Evolutionary conservation across 257 asterid species (phyloP), one percentile per base, ranked within the genome.

Genomic region (Lithospermum erythrorhizon): DNA sequence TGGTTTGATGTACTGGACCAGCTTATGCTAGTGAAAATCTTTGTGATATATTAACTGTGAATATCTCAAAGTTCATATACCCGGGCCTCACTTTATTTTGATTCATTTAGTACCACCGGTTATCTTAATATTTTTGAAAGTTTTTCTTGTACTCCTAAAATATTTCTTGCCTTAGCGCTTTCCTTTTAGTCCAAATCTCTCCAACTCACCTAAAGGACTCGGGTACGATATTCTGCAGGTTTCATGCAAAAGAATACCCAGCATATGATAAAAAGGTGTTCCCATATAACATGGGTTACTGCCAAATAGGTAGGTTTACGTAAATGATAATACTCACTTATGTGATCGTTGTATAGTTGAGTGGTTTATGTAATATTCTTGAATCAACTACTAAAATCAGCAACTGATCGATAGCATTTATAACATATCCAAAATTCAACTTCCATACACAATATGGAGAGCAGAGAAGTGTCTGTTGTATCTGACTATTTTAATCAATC

Each of bases 231-330:
- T 60, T 70, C 76, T 75, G 35, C 84, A 90, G 97, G 83, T 90
- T 90, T 75, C 98, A 90, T 78, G 95, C 98, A 10, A 90, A 78
- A 78, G 98, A 90, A 73, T 90, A 90, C 73, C 96, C 94, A 53
- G 90, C 83, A 56, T 90, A 75, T 67, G 93, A 85, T 71, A 77
- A 85, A 74, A 69, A 82, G 68, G 76, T 65, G 19, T 90, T 87
- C 65, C 94, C 96, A 55, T 72, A 6, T 70, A 85, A 85, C 73
- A 77, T 87, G 96, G 98, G 98, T 30, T 90, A 82, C 74, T 90
- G 98, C 79, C 98, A 90, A 80, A 71, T 65, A 20, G 96, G 98
- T 90, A 59, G 60, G 86, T 69, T 27, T 62, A 61, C 4, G 22
- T 35, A 5, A 25, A 20, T 20, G 27, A 53, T 19, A 19, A n/a